Conservation (phyloP, 345 rosid species). For the Schrenkiella parvula region DNA sequence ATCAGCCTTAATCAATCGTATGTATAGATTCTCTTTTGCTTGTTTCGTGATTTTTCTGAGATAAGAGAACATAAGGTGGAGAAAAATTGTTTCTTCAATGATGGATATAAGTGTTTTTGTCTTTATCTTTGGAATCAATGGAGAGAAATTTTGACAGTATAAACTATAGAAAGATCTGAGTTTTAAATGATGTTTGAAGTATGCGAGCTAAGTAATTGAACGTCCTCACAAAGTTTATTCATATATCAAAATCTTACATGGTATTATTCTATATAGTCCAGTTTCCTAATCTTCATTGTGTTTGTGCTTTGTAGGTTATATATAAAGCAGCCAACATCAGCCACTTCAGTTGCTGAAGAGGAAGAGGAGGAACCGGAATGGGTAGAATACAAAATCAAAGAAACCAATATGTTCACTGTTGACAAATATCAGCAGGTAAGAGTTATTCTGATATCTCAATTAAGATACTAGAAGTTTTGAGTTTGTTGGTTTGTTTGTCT, state of each 20-base stretch:
- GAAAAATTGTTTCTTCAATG: not conserved
- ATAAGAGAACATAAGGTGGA: not conserved
- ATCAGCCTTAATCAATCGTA: conserved; percentile 94
- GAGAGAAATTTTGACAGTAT: not conserved
- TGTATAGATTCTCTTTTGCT: conserved; percentile 35
- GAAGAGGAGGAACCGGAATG: conserved; percentile 69
- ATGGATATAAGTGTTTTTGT: not conserved
- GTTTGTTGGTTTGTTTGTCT: not conserved
- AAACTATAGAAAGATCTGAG: not conserved
- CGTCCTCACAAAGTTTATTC: not conserved
- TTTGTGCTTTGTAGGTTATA: conserved; percentile 49
- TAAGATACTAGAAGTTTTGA: not conserved
- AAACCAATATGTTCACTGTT: conserved; percentile 85
- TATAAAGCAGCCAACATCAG: conserved; percentile 67
- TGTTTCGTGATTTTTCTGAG: not conserved
- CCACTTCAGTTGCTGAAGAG: conserved; percentile 46
- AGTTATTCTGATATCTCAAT: not conserved
- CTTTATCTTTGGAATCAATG: not conserved
- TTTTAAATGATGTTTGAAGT: not conserved
- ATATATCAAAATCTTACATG: not conserved
- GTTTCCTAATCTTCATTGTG: not conserved
- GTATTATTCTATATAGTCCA: not conserved
- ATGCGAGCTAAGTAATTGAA: not conserved
- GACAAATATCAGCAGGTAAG: conserved; percentile 93
- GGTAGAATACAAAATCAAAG: conserved; percentile 93